Percentiles rank a stretch among this genome's conserved stretches.
Conservation (phyloP, 2,329 filamentous ascomycete genomes). For the Botrytis byssoidea region DNA sequence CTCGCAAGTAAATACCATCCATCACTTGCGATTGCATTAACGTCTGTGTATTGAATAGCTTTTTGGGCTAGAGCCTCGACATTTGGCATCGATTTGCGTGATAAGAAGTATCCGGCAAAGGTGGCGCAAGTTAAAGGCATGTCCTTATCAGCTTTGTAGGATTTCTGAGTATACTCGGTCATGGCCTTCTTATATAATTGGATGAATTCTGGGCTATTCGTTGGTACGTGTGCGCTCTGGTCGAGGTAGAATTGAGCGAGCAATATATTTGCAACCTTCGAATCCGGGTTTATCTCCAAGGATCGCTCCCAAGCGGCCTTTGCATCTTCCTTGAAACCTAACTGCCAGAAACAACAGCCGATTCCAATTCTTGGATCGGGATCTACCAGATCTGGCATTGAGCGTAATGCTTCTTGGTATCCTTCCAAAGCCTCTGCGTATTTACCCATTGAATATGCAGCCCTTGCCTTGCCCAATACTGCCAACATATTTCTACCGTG, state of each 20-base stretch:
- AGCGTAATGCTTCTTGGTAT: conserved; percentile 84
- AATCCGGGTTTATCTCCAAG: conserved; percentile 75
- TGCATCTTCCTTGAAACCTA: conserved; percentile 91
- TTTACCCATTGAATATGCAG: conserved; percentile 81
- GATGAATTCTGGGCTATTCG: conserved; percentile 81
- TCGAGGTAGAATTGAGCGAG: conserved; percentile 89
- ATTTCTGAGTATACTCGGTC: conserved; percentile 89
- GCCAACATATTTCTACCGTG: conserved; percentile 89
- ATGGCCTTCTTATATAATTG: conserved; percentile 88
- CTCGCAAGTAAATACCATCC: conserved; percentile 94
- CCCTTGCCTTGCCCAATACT: conserved; percentile 82
- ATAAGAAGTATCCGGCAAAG: conserved; percentile 86
- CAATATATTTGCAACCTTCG: conserved; percentile 86
- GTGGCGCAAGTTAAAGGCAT: conserved; percentile 86
- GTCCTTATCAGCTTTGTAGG: conserved; percentile 90
- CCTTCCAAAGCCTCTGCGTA: conserved; percentile 77
- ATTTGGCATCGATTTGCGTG: conserved; percentile 74
- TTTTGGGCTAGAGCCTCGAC: conserved; percentile 87
- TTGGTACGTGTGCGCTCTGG: conserved; percentile 76
- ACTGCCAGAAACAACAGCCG: conserved; percentile 94
- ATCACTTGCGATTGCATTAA: conserved; percentile 94
- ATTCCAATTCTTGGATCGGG: conserved; percentile 95
- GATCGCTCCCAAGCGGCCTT: conserved; percentile 86
- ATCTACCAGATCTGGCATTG: conserved; percentile 83
- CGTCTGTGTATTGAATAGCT: conserved; percentile 92